Evolutionary conservation across 2,329 filamentous ascomycete genomes (phyloP), one percentile per base, ranked within the genome.

Genomic region (Rachicladosporium sp.): DNA sequence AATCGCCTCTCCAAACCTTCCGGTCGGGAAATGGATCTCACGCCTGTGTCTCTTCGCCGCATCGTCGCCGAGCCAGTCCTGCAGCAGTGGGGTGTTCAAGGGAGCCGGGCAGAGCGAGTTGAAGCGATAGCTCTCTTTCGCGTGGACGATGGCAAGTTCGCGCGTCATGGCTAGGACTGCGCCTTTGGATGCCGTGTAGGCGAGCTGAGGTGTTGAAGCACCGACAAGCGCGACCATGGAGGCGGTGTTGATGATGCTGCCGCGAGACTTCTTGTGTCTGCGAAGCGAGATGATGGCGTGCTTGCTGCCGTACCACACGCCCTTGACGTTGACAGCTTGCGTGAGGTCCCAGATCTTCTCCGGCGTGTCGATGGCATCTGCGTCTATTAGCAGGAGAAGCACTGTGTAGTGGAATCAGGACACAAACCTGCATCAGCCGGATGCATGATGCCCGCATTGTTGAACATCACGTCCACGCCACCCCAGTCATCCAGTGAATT

Each of bases 401-500:
- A 27, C 15, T 33, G 29, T 10, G 12, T 2, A 86, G 80, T 27
- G 23, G 23, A 56, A 75, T 79, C 6, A 34, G 9, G 8, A 1
- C 11, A 46, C 54, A 43, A 40, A 60, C 58, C 58, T 30, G 64
- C 66, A 45, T 70, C 66, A 43, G 81, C 71, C 35, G 77, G 79
- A 66, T 94, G 88, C 88, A 95, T 95, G 63, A 95, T 95, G 40
- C 88, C 88, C 15, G 88, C 88, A 61, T 95, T 95, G 76, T 95
- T 95, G 78, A 94, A 95, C 54, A 94, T 84, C 57, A 94, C 70
- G 60, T 95, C 88, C 3, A 91, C 65, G 33, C 88, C 88, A 56
- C 88, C 88, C 82, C 84, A 93, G 42, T 74, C 58, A 62, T 95
- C 88, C 42, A 89, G 66, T 7, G 73, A 65, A 50, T 83, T 80